Evolutionary conservation across 129 eudicot species (phyloP).

Genomic region (Lactuca saligna): DNA sequence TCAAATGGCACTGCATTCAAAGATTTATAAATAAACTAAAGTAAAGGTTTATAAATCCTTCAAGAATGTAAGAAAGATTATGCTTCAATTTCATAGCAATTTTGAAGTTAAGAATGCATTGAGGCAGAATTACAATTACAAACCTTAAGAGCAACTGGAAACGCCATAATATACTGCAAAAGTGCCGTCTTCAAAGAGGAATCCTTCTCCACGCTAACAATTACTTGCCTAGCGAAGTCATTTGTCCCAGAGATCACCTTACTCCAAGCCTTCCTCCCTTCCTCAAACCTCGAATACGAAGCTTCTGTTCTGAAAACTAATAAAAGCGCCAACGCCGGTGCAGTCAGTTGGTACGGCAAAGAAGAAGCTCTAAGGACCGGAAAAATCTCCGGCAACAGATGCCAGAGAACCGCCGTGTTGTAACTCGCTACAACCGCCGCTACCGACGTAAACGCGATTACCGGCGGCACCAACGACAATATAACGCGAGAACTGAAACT

Average conservation of each 20-base stretch:
- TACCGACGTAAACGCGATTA: conserved; percentile 72
- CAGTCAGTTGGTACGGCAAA: conserved; percentile 90
- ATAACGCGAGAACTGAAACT: conserved; percentile 76
- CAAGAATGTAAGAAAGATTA: no score
- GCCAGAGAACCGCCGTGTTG: conserved; percentile 67
- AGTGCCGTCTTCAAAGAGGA: conserved; percentile 50
- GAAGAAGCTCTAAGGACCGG: conserved; percentile 78
- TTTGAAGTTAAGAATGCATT: no score
- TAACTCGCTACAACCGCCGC: conserved; percentile 73
- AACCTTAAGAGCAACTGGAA: conserved; percentile 96
- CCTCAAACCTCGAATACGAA: conserved; percentile 89
- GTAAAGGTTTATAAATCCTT: not conserved
- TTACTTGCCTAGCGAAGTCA: conserved; percentile 86
- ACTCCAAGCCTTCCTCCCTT: conserved; percentile 97
- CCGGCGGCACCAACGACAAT: conserved; percentile 83
- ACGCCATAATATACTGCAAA: conserved; percentile 85
- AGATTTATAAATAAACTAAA: conserved; percentile 15
- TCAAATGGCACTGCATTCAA: conserved; percentile 88
- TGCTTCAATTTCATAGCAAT: not conserved
- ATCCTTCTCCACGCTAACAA: conserved; percentile 66
- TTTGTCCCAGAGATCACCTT: conserved; percentile 68
- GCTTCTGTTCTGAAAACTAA: conserved; percentile 96
- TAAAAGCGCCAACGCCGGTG: conserved; percentile 91
- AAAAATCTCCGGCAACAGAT: conserved; percentile 73
- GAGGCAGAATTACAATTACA: not conserved